Evolutionary conservation across 768 basidiomycete genomes (phyloP).

Genomic region (Coprinopsis sp.): DNA sequence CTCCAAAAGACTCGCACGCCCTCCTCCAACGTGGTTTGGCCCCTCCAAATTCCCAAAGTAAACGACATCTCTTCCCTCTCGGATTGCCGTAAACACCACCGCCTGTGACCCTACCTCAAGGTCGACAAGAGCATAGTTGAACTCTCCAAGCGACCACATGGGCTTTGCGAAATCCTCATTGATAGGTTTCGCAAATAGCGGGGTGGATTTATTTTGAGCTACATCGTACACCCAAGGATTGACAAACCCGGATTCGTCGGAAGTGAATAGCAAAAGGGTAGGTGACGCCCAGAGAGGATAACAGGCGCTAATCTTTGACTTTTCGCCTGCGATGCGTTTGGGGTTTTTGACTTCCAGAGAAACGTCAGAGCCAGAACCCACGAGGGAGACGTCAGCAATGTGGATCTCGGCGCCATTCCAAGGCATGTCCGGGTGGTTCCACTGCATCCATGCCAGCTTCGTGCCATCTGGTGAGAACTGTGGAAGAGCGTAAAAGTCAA

Average conservation of each 20-base stretch:
- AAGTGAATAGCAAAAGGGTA: conserved; percentile 56
- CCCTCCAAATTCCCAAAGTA: conserved; percentile 27
- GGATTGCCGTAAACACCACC: conserved; percentile 34
- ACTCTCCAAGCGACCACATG: conserved; percentile 47
- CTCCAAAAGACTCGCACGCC: conserved; percentile 39
- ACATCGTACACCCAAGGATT: conserved; percentile 60
- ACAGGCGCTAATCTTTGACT: conserved; percentile 42
- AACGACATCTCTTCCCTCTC: conserved; percentile 37
- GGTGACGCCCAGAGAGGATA: conserved; percentile 60
- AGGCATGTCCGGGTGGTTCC: conserved; percentile 55
- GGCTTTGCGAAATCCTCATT: conserved; percentile 54
- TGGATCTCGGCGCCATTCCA: conserved; percentile 62
- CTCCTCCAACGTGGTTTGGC: conserved; percentile 24
- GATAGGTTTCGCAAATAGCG: conserved; percentile 41
- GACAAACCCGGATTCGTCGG: conserved; percentile 60
- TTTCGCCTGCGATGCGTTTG: conserved; percentile 49
- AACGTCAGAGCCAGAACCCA: too few relatives aligned
- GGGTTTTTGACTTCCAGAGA: conserved; percentile 30
- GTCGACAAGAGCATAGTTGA: conserved; percentile 43
- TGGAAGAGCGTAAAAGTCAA: conserved; percentile 70
- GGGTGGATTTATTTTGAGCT: conserved; percentile 23
- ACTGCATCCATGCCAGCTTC: conserved; percentile 59
- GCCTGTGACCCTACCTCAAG: conserved; percentile 27
- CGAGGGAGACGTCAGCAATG: conserved; percentile 44
- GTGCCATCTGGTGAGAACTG: conserved; percentile 57